These are phyloP conservation scores for Pinus tabuliformis DNA, from an alignment of 75 land plant genomes.

Conservation along the genomic window DNA sequence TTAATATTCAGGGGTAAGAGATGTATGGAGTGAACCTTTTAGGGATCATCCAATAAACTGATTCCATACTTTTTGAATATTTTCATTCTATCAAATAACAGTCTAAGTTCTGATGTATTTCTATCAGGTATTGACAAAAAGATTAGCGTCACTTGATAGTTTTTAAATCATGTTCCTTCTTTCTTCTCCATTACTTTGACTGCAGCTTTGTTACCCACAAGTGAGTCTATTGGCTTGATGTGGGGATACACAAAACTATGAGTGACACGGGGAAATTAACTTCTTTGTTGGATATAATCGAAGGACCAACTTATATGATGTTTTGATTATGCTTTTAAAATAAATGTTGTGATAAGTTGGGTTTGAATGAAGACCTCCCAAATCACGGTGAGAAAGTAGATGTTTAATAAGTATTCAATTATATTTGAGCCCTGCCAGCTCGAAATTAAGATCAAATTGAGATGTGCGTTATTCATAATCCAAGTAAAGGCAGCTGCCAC, in stretches of 20 bases:
- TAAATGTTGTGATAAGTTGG: too few relatives aligned
- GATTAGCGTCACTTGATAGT: not conserved
- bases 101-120: not conserved
- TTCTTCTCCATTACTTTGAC: not conserved
- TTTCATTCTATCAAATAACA: not conserved
- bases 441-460: too few relatives aligned
- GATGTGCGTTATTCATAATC: too few relatives aligned
- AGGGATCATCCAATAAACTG: not conserved
- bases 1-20: not conserved
- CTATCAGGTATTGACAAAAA: not conserved
- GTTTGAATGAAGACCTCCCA: too few relatives aligned
- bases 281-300: not conserved
- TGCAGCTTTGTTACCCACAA: not conserved
- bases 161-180: not conserved
- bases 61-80: not conserved
- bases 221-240: not conserved
- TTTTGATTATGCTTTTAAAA: too few relatives aligned
- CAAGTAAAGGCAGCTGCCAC: too few relatives aligned
- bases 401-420: too few relatives aligned
- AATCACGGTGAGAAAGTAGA: too few relatives aligned
- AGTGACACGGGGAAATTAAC: not conserved
- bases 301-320: too few relatives aligned
- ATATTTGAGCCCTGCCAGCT: too few relatives aligned
- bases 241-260: not conserved
- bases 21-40: conserved; percentile 1